Evolutionary conservation across 140 eudicot species (phyloP).

Genomic region (Oenanthe javanica): DNA sequence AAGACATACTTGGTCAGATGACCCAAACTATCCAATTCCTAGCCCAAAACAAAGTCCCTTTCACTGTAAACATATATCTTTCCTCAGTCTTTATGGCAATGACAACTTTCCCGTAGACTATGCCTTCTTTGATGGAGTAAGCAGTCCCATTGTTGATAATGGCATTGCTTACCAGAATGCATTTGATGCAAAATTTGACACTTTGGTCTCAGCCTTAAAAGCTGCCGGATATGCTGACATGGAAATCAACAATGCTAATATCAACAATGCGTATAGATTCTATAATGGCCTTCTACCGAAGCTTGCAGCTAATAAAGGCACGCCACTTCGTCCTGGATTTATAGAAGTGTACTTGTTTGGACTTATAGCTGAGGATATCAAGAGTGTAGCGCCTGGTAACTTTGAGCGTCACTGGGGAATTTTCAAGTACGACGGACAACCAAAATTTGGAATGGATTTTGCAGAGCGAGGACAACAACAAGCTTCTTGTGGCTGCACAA

Average conservation of each 20-base stretch:
- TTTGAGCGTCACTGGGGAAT: slow-evolving; percentile 15
- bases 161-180: slow-evolving; percentile 7
- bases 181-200: slow-evolving; percentile 9
- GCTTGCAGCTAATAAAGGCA: slow-evolving; percentile 15
- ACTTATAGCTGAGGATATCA: slow-evolving; percentile 3
- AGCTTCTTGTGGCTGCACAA: slow-evolving; percentile 8
- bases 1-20: slow-evolving; percentile 44
- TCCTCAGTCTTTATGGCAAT: slow-evolving; percentile 10
- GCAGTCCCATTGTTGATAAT: slow-evolving; percentile 10
- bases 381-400: slow-evolving; percentile 11
- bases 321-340: slow-evolving; percentile 8
- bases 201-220: slow-evolving; percentile 1
- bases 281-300: slow-evolving; percentile 4
- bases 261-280: not conserved
- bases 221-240: not conserved
- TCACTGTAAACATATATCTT: slow-evolving; percentile 32
- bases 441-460: slow-evolving; percentile 11
- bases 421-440: slow-evolving; percentile 8
- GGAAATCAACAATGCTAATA: not conserved
- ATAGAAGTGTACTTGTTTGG: slow-evolving; percentile 8
- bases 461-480: slow-evolving; percentile 1
- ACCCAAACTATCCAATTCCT: slow-evolving; percentile 37
- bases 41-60: slow-evolving; percentile 46
- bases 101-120: slow-evolving; percentile 11
- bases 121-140: slow-evolving; percentile 10